Percentiles rank a stretch among this genome's conserved stretches.
phyloP scores from a whole-genome alignment of 2,329 filamentous ascomycete genomes.

The Dryadomyces sulphureus region DNA sequence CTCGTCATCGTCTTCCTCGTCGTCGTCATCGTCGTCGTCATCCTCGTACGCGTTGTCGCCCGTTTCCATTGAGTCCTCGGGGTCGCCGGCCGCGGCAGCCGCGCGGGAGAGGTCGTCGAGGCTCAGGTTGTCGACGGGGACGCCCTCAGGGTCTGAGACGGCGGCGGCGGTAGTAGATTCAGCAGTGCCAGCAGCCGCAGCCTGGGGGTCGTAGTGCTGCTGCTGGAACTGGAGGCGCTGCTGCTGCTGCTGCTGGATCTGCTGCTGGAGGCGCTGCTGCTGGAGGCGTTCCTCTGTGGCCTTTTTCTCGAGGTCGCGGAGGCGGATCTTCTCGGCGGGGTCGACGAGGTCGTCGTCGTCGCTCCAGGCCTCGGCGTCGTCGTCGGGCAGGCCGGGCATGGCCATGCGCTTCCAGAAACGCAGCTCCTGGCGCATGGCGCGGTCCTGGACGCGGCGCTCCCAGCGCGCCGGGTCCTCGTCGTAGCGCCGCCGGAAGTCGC shows the following conservation, averaged over 20 bases:
- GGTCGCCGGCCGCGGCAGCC: background rate
- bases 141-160: background rate
- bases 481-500: slow-evolving; percentile 39
- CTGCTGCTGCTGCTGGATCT: slow-evolving; percentile 13
- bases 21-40: background rate
- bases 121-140: slow-evolving; percentile 1
- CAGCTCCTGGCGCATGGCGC: slow-evolving; percentile 40
- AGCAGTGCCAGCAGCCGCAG: no score
- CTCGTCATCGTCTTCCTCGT: background rate
- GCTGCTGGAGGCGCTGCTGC: slow-evolving; percentile 12
- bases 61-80: background rate
- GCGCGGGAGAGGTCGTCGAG: slow-evolving; percentile 1
- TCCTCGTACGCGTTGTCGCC: background rate
- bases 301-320: slow-evolving; percentile 33
- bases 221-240: slow-evolving; percentile 16
- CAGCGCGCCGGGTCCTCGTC: slow-evolving; percentile 41
- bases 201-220: slow-evolving; percentile 7
- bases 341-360: slow-evolving; percentile 52
- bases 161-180: background rate
- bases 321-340: slow-evolving; percentile 40
- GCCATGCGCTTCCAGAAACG: slow-evolving; percentile 50
- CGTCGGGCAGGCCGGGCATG: slow-evolving; percentile 44
- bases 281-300: slow-evolving; percentile 18
- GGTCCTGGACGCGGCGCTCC: slow-evolving; percentile 36
- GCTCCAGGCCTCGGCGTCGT: slow-evolving; percentile 47